Base-by-base conservation (phyloP, 495 filamentous ascomycete genomes). In the Rostrohypoxylon terebratum region DNA sequence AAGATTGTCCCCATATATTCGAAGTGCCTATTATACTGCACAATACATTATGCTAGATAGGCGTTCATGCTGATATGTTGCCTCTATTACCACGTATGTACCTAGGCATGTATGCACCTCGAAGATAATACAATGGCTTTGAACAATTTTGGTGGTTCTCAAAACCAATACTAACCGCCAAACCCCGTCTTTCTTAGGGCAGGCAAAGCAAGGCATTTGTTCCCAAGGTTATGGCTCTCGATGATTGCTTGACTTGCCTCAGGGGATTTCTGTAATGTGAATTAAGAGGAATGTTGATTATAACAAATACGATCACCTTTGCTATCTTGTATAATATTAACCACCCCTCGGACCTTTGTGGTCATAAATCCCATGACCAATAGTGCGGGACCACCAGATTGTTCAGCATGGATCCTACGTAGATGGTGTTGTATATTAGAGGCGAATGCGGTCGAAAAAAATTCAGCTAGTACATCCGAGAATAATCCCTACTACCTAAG, bases 271-370 rank as follows among this genome's bases (percentile, higher is more conserved):
- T 50, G 18, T 6, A 7, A 8, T 21, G 21, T 6, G 44, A 23
- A 25, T 21, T 25, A 50, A 3, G 18, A 23, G 21, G 25, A 23
- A 50, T 7, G n/a, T n/a, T n/a, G n/a, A n/a, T n/a, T n/a, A n/a
- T n/a, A n/a, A n/a, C n/a, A n/a, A n/a, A n/a, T n/a, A n/a, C n/a
- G n/a, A n/a, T n/a, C n/a, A n/a, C 50, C 25, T 54, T 54, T 54
- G 25, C 25, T 9, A 7, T 21, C 21, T 23, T 11, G n/a, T n/a
- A n/a, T n/a, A n/a, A n/a, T 33, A 31, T 16, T 31, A 31, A 54
- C 14, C 23, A 54, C 14, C 50, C 23, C 50, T 54, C 23, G 50
- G 23, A 54, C 50, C 50, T 54, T 54, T 54, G 25, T 51, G 48
- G 21, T 13, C 21, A 28, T 31, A 48, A 48, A 48, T 54, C 21